Base-by-base conservation (phyloP, 306 rosid genomes). In the Casuarina glauca region DNA sequence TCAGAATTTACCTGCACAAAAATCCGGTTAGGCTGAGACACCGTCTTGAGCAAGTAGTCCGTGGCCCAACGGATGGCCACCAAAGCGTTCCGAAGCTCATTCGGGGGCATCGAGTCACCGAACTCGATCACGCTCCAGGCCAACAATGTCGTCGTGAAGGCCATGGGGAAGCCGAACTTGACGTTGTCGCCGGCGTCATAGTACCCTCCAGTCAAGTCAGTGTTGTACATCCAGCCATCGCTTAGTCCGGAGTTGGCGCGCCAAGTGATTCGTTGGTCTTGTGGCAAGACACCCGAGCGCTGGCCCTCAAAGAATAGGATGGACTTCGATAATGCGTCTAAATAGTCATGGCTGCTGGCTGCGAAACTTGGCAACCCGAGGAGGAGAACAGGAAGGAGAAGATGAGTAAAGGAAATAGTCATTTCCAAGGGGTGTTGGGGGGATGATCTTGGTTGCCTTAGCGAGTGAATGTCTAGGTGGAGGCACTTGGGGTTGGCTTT, bases 171-270 rank as follows among this genome's bases (percentile, higher is more conserved):
- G 0, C 90, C 91, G 53, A 94, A 94, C 81, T 94, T 94, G 6
- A 94, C 76, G 77, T 94, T 94, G 46, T 94, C 98, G 0, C 98
- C 98, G 79, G 98, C 98, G 79, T 94, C 98, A 53, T 94, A 94
- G 84, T 94, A 94, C 0, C 98, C 97, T 44, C 98, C 98, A 53
- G 91, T 87, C 55, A 94, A 86, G 90, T 94, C 98, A 0, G 80
- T 17, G 67, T 81, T 82, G 85, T 88, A 80, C 17, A 88, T 84
- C 91, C 90, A 94, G 0, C 98, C 98, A 5, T 94, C 98, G 5
- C 92, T 36, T 0, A 94, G 87, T 5, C 88, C 98, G 0, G 98
- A 94, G 54, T 88, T 60, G 16, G 78, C 88, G 0, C 98, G 87
- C 98, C 97, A 92, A 9, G 66, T 69, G 9, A 66, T 63, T 12